phyloP scores from a whole-genome alignment of 768 basidiomycete species.

The Lenzites betulinus region DNA sequence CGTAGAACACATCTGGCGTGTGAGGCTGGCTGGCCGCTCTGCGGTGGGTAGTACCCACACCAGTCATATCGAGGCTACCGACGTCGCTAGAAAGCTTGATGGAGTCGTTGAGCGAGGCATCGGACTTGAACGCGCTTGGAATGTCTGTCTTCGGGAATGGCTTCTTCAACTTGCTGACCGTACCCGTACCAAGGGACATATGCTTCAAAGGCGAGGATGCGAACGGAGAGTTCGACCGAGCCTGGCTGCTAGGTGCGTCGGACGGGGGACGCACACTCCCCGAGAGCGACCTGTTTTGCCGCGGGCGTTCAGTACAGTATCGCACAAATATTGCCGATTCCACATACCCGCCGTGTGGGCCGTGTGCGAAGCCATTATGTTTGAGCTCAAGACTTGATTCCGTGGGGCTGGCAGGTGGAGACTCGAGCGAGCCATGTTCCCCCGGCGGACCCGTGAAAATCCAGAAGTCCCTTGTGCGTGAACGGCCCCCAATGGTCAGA shows the following conservation, averaged over 20 bases:
- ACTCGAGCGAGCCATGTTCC: constrained; percentile 36
- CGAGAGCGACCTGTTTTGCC: not conserved
- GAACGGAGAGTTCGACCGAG: constrained; percentile 16
- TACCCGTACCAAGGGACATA: constrained; percentile 17
- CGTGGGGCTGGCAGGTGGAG: constrained; percentile 36
- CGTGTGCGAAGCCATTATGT: constrained; percentile 8
- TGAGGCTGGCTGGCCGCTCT: constrained; percentile 17
- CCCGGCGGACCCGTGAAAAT: constrained; percentile 59
- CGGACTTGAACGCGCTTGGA: constrained; percentile 52
- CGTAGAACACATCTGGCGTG: constrained; percentile 28
- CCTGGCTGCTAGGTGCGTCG: constrained; percentile 4
- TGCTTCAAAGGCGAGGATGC: constrained; percentile 27
- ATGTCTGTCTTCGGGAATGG: constrained; percentile 64
- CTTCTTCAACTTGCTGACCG: constrained; percentile 46
- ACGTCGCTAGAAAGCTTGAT: constrained; percentile 18
- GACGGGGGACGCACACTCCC: constrained; percentile 6
- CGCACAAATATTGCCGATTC: not conserved
- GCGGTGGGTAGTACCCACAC: constrained; percentile 48
- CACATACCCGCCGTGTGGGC: constrained; percentile 12
- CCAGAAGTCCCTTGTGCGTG: constrained; percentile 78
- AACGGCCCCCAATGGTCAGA: constrained; percentile 68
- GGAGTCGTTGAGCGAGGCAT: constrained; percentile 9
- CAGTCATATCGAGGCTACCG: constrained; percentile 64
- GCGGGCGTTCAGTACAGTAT: not conserved
- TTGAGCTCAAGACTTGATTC: constrained; percentile 39